Conservation (phyloP, 1,284 basidiomycete genomes). For the Apiotrichum gracile region DNA sequence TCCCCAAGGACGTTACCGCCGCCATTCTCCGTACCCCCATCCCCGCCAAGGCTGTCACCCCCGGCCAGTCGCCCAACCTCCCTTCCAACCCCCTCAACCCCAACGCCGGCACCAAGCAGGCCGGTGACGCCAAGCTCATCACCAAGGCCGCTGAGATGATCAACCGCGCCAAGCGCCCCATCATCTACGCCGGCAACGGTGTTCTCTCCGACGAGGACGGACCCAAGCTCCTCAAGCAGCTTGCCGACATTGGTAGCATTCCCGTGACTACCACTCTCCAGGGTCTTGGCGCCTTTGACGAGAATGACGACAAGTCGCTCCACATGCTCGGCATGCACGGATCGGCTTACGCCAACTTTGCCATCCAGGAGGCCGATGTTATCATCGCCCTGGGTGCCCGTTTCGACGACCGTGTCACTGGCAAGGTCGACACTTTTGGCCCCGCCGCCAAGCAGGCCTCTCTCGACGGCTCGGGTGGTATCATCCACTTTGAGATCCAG, state of each 20-base stretch:
- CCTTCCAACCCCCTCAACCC: slow-evolving; percentile 58
- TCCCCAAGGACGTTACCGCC: slow-evolving; percentile 97
- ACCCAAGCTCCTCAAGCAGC: slow-evolving; percentile 72
- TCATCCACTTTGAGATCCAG: slow-evolving; percentile 98
- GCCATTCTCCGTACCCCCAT: slow-evolving; percentile 79
- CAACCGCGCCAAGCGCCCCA: slow-evolving; percentile 80
- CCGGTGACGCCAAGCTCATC: slow-evolving; percentile 64
- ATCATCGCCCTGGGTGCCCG: slow-evolving; percentile 94
- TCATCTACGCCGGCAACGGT: slow-evolving; percentile 93
- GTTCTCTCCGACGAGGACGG: slow-evolving; percentile 77
- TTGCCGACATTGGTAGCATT: slow-evolving; percentile 81
- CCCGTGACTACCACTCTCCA: slow-evolving; percentile 96
- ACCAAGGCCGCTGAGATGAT: slow-evolving; percentile 81
- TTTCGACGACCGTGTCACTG: slow-evolving; percentile 97
- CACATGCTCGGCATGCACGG: slow-evolving; percentile 99
- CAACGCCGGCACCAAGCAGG: slow-evolving; percentile 57
- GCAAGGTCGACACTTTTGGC: slow-evolving; percentile 82
- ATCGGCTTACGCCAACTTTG: slow-evolving; percentile 91
- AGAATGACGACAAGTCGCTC: slow-evolving; percentile 75
- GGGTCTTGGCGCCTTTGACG: slow-evolving; percentile 92
- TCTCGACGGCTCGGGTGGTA: slow-evolving; percentile 78
- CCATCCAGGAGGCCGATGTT: slow-evolving; percentile 95
- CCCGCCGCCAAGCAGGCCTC: slow-evolving; percentile 86
- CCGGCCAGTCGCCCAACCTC: slow-evolving; percentile 69
- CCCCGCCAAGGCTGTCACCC: slow-evolving; percentile 80